Base-by-base conservation (phyloP, 2,329 filamentous ascomycete species). In the Botrytis hyacinthi region DNA sequence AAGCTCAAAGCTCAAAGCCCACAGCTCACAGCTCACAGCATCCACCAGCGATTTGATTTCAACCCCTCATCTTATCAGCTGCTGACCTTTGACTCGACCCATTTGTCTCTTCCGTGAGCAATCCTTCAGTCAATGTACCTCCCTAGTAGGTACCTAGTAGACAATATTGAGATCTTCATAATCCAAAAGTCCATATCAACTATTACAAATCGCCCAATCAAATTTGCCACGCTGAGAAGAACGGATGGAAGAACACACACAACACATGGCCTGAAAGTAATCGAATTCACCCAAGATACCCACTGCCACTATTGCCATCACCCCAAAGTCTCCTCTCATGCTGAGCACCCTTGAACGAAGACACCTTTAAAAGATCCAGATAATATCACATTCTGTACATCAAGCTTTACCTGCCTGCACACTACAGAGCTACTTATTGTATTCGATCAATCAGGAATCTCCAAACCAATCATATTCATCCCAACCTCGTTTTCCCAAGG, bases 1-100 rank as follows among this genome's bases (percentile, higher is more conserved):
- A 20, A n/a, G 18, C 46, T 67, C 48, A n/a, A 51, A 51, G 48
- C 12, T 26, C 44, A 22, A 1, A 46, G 44, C 8, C 10, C 44
- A 10, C 46, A 26, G 44, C 29, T 65, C 40, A 40, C 40, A 48
- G 46, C 22, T n/a, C 63, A 40, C 32, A 46, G 26, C 68, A 62
- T 59, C 54, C 29, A 62, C 69, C 44, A 46, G 16, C 44, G 40
- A 71, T 48, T 22, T 35, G 57, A 46, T 32, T 59, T n/a, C 10
- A 42, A 37, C 70, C 70, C 70, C 60, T 71, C 70, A 57, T 44
- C 59, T 71, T 71, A 51, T 71, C 70, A 71, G 40, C 60, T 65
- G 29, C 40, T 44, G 60, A 20, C 60, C 60, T 20, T 46, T 6
- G 68, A 62, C 22, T 40, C n/a, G 59, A 46, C 42, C 32, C 26